Conservation (phyloP, 108 stramenopile genomes). For the Fragilariopsis cylindrus region DNA sequence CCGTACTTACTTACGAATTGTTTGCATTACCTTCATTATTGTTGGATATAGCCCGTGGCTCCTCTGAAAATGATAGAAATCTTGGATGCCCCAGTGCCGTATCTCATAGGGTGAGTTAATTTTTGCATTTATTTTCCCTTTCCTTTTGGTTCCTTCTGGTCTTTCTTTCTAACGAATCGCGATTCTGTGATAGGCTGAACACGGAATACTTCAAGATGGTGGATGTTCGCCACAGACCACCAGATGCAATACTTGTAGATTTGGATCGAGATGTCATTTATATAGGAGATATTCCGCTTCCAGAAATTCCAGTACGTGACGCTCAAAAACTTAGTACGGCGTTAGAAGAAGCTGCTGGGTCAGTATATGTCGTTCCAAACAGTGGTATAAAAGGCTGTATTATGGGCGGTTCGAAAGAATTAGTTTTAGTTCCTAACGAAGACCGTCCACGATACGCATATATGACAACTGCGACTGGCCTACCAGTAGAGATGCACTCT, state of each 20-base stretch:
- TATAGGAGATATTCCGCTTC: slow-evolving; percentile 52
- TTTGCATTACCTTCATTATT: slow-evolving; percentile 20
- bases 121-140: no score
- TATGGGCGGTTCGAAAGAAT: slow-evolving; percentile 39
- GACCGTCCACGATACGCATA: slow-evolving; percentile 46
- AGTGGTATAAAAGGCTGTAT: slow-evolving; percentile 46
- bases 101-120: slow-evolving; percentile 58
- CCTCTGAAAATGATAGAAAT: slow-evolving; percentile 80
- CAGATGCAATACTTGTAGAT: slow-evolving; percentile 76
- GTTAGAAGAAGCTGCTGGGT: slow-evolving; percentile 55
- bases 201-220: slow-evolving; percentile 52
- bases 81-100: slow-evolving; percentile 89
- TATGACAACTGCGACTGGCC: slow-evolving; percentile 25
- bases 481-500: slow-evolving; percentile 10
- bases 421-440: slow-evolving; percentile 28
- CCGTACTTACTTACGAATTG: not conserved
- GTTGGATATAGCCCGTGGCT: slow-evolving; percentile 55
- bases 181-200: slow-evolving; percentile 28
- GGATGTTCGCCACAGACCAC: slow-evolving; percentile 41
- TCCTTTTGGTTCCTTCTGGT: no score
- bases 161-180: no score
- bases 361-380: slow-evolving; percentile 47
- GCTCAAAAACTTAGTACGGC: slow-evolving; percentile 59
- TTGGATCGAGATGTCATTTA: slow-evolving; percentile 75
- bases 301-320: slow-evolving; percentile 60